Evolutionary conservation across 257 asterid genomes (phyloP).

Genomic region (Vinca minor): DNA sequence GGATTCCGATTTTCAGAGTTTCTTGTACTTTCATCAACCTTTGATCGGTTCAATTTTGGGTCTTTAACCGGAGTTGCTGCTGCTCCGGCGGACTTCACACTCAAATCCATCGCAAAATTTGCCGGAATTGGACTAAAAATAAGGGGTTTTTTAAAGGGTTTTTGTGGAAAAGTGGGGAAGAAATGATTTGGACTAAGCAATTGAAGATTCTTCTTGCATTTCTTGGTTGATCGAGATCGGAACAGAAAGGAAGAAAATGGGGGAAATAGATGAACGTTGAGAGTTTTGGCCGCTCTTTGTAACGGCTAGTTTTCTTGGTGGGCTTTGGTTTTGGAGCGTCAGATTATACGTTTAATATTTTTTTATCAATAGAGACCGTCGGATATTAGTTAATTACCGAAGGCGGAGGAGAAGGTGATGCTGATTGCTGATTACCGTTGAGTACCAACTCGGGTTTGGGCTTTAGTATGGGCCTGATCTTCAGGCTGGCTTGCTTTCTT

Average conservation of each 20-base stretch:
- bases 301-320: constrained; percentile 32
- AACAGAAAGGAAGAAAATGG: constrained; percentile 8
- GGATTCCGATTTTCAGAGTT: constrained; percentile 52
- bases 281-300: constrained; percentile 18
- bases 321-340: constrained; percentile 20
- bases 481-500: no score
- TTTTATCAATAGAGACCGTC: not conserved
- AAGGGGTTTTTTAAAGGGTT: no score
- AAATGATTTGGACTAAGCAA: not conserved
- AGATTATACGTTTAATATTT: not conserved
- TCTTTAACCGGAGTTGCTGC: constrained; percentile 23
- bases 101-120: constrained; percentile 20
- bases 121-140: no score
- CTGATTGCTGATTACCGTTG: no score
- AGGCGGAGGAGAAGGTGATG: no score
- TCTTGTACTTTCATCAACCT: constrained; percentile 17
- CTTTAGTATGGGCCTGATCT: no score
- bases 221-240: constrained; percentile 20
- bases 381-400: not conserved
- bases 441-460: no score
- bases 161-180: not conserved
- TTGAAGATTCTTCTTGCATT: constrained; percentile 7
- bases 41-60: constrained; percentile 24
- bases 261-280: constrained; percentile 21
- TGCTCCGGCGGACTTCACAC: constrained; percentile 14